phyloP scores from a whole-genome alignment of 116 monocot species.

The Trichopus zeylanicus region DNA sequence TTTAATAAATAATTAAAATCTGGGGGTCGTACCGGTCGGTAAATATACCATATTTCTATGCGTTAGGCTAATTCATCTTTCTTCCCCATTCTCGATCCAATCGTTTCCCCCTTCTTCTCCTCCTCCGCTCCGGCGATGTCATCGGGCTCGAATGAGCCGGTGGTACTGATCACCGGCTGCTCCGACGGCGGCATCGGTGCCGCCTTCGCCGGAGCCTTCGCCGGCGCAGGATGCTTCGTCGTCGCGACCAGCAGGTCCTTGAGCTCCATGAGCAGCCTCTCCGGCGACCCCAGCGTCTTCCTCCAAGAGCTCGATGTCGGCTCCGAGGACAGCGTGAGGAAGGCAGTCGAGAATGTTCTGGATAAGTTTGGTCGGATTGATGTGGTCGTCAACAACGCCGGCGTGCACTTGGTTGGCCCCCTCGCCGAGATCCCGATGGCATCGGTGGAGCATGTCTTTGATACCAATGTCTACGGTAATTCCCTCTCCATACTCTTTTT shows the following conservation, averaged over 20 bases:
- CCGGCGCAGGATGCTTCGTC: conserved; percentile 47
- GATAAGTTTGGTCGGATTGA: conserved; percentile 67
- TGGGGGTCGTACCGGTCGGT: conserved; percentile 5
- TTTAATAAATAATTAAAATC: no score
- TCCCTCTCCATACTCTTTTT: neutral
- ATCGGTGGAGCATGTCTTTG: conserved; percentile 33
- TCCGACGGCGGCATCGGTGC: conserved; percentile 87
- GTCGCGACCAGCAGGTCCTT: conserved; percentile 64
- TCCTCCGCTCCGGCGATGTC: conserved; percentile 4
- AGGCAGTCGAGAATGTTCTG: conserved; percentile 24
- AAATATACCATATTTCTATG: no score
- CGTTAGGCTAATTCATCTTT: no score
- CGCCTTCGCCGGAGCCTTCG: conserved; percentile 71
- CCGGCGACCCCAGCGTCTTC: conserved; percentile 39
- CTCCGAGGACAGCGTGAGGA: conserved; percentile 51
- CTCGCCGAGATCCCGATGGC: conserved; percentile 78
- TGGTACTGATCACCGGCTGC: conserved; percentile 87
- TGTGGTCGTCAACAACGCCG: conserved; percentile 92
- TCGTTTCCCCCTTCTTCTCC: neutral
- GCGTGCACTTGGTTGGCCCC: conserved; percentile 72
- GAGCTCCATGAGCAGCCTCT: conserved; percentile 54
- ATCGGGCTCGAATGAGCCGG: conserved; percentile 14
- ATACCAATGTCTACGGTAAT: conserved; percentile 79
- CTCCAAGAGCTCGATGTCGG: conserved; percentile 65
- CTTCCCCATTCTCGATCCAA: neutral